Evolutionary conservation across 1,139 yeast genomes (phyloP).

Genomic region (Kodamaea anthophila): DNA sequence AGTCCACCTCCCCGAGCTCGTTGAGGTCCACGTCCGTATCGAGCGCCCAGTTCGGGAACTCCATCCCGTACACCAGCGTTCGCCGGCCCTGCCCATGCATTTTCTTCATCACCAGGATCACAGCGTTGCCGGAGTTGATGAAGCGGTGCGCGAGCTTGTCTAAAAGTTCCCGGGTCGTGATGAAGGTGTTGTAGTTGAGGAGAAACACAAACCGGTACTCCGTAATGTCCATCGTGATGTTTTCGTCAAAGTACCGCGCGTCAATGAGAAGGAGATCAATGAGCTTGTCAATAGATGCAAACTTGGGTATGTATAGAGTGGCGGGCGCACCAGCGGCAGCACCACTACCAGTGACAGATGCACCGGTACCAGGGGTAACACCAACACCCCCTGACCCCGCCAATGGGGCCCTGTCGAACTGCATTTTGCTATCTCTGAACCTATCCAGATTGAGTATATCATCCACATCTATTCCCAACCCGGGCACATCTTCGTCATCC

Average conservation of each 20-base stretch:
- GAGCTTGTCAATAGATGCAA: conserved; percentile 35
- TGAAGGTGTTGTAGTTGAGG: conserved; percentile 38
- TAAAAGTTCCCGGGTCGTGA: conserved; percentile 37
- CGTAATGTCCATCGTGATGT: conserved; percentile 34
- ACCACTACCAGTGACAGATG: conserved; percentile 12
- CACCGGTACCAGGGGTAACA: conserved; percentile 12
- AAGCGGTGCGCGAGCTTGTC: conserved; percentile 41
- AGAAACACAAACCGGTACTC: conserved; percentile 42
- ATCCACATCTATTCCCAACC: conserved; percentile 43
- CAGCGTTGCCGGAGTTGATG: conserved; percentile 43
- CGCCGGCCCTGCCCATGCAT: too few species aligned
- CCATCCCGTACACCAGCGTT: too few species aligned
- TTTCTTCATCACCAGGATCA: conserved; percentile 40
- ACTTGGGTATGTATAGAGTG: conserved; percentile 32
- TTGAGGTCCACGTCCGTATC: conserved; percentile 32
- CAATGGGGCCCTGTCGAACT: background rate
- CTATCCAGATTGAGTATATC: conserved; percentile 39
- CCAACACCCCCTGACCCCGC: too few species aligned
- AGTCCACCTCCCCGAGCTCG: conserved; percentile 41
- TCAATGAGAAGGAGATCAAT: conserved; percentile 39
- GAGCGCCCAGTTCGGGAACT: conserved; percentile 52
- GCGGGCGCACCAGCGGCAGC: conserved; percentile 5
- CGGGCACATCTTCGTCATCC: conserved; percentile 34
- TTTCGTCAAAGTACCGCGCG: conserved; percentile 31
- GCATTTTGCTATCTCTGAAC: conserved; percentile 13